These are phyloP conservation scores for Pelargonium nanum DNA, from an alignment of 345 rosid genomes.

Conservation along the genomic window DNA sequence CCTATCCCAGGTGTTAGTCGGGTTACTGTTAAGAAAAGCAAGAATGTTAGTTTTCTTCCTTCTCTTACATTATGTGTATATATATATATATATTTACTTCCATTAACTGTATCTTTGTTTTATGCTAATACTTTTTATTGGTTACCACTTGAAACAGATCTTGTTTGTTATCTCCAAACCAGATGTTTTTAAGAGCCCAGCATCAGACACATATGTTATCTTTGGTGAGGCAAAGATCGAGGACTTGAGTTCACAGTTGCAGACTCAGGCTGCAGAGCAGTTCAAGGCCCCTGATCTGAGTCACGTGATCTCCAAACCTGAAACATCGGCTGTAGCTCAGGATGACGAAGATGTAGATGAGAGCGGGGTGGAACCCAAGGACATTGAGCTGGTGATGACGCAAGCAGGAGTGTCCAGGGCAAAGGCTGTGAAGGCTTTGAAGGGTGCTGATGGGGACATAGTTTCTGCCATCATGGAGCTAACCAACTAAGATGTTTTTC, in stretches of 20 bases:
- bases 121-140: background rate
- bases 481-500: conserved; percentile 32
- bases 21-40: conserved; percentile 73
- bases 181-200: conserved; percentile 83
- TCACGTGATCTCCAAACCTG: conserved; percentile 48
- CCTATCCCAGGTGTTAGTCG: conserved; percentile 69
- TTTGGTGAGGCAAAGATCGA: conserved; percentile 92
- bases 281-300: conserved; percentile 63
- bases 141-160: conserved; percentile 27
- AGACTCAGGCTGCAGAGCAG: conserved; percentile 79
- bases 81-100: too few species aligned
- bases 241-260: conserved; percentile 80
- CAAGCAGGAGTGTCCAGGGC: conserved; percentile 76
- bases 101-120: background rate
- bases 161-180: conserved; percentile 77
- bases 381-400: conserved; percentile 81
- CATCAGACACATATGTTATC: conserved; percentile 66
- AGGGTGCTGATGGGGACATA: conserved; percentile 66
- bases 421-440: conserved; percentile 71
- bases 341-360: conserved; percentile 87
- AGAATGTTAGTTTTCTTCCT: conserved; percentile 43
- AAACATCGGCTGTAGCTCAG: conserved; percentile 45
- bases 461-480: conserved; percentile 91
- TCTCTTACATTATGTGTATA: background rate
- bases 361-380: conserved; percentile 77